phyloP scores from a whole-genome alignment of 2,329 filamentous ascomycete genomes.

The Paracoccidioides brasiliensis region DNA sequence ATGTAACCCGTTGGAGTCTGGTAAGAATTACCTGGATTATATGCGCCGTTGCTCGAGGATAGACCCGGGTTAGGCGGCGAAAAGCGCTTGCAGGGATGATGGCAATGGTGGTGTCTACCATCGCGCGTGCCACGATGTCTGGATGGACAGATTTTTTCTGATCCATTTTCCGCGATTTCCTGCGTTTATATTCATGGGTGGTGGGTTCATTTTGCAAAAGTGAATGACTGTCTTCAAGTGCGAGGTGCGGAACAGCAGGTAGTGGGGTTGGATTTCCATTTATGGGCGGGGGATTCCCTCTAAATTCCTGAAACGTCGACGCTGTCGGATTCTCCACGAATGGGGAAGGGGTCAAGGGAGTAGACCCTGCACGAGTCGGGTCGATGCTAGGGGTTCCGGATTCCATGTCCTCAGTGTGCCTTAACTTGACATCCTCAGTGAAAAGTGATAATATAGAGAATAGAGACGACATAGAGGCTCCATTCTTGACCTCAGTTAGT shows the following conservation, averaged over 20 bases:
- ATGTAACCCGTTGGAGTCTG: constrained; percentile 81
- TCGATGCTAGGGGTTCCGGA: constrained; percentile 25
- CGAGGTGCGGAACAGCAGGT: constrained; percentile 60
- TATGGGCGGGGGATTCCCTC: constrained; percentile 9
- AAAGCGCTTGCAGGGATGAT: constrained; percentile 97
- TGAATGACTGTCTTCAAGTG: constrained; percentile 33
- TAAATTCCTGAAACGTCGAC: constrained; percentile 10
- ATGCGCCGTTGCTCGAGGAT: constrained; percentile 90
- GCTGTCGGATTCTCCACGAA: constrained; percentile 19
- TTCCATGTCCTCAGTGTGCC: constrained; percentile 46
- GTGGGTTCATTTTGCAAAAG: constrained; percentile 8
- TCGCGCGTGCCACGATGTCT: constrained; percentile 91
- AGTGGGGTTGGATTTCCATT: constrained; percentile 26
- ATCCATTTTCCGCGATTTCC: constrained; percentile 26
- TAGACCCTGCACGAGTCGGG: constrained; percentile 24
- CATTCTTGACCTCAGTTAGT: constrained; percentile 92
- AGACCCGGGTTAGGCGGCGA: constrained; percentile 77
- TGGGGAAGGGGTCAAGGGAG: constrained; percentile 25
- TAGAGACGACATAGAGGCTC: constrained; percentile 92
- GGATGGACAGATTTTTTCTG: constrained; percentile 67
- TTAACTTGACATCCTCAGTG: constrained; percentile 81
- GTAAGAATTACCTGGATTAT: constrained; percentile 97
- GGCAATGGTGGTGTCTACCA: constrained; percentile 92
- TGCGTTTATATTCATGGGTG: constrained; percentile 25
- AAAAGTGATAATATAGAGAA: constrained; percentile 92